A percentile compares a stretch with the other conserved stretches of the same genome.
Conservation (phyloP, 163 green algal species). For the Scenedesmus sp. region DNA sequence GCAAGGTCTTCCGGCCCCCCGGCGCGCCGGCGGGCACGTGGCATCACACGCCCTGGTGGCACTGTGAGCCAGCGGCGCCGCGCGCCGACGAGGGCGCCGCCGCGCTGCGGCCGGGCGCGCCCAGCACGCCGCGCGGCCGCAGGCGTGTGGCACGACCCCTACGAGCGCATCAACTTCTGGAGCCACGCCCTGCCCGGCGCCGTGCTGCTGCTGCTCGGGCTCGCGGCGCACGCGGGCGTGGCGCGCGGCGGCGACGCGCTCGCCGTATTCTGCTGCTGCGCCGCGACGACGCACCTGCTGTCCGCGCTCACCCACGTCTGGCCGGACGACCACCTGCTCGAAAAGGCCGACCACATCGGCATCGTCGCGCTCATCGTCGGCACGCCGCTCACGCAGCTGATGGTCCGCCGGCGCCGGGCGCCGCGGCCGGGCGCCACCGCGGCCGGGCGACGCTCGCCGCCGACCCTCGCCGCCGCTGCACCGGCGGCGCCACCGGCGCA, state of each 20-base stretch:
- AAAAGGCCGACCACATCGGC: slow-evolving; percentile 87
- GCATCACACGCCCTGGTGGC: slow-evolving; percentile 73
- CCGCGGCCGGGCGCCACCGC: not conserved
- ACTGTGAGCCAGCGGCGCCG: slow-evolving; percentile 60
- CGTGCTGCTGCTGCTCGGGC: slow-evolving; percentile 58
- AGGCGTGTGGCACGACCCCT: slow-evolving; percentile 79
- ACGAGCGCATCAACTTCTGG: slow-evolving; percentile 94
- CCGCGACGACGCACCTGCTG: slow-evolving; percentile 73
- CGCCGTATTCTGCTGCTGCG: slow-evolving; percentile 74
- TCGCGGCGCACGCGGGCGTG: slow-evolving; percentile 33
- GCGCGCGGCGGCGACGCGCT: slow-evolving; percentile 52
- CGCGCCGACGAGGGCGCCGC: too few relatives aligned
- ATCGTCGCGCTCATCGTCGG: slow-evolving; percentile 86
- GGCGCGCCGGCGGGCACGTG: slow-evolving; percentile 70
- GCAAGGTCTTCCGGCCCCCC: slow-evolving; percentile 67
- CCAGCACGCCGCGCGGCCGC: slow-evolving; percentile 19
- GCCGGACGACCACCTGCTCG: slow-evolving; percentile 78
- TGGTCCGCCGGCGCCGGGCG: slow-evolving; percentile 49
- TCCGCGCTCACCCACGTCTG: slow-evolving; percentile 84
- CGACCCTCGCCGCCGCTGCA: too few relatives aligned
- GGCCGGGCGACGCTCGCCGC: too few relatives aligned
- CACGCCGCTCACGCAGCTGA: slow-evolving; percentile 73
- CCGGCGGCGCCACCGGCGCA: slow-evolving; percentile 21
- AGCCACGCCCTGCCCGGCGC: slow-evolving; percentile 74
- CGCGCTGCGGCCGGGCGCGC: too few relatives aligned